Evolutionary conservation across 2,329 filamentous ascomycete species (phyloP).

Genomic region (Pseudocercospora pini-densiflorae): DNA sequence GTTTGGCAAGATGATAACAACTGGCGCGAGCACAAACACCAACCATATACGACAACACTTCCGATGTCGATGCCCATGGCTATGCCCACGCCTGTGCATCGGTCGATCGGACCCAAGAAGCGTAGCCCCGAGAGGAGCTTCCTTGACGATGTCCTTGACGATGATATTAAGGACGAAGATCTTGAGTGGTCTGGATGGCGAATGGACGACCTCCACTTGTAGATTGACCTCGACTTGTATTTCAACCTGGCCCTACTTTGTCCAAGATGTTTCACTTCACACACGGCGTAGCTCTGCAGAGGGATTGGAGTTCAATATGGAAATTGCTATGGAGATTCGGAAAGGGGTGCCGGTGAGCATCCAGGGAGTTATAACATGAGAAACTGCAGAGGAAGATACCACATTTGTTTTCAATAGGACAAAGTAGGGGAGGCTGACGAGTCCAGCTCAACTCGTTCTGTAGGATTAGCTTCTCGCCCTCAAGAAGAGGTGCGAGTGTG

Average conservation of each 20-base stretch:
- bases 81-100: conserved; percentile 5
- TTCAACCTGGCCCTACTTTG: conserved; percentile 17
- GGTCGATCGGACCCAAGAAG: conserved; percentile 23
- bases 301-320: conserved; percentile 10
- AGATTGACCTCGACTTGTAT: conserved; percentile 16
- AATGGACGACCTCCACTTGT: conserved; percentile 43
- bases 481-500: conserved; percentile 20
- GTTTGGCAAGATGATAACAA: conserved; percentile 53
- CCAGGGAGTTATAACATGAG: conserved; percentile 19
- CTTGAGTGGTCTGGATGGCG: conserved; percentile 96
- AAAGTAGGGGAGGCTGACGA: conserved; percentile 21
- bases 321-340: conserved; percentile 16
- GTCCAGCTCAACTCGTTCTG: conserved; percentile 10
- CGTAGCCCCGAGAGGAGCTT: conserved; percentile 31
- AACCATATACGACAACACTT: conserved; percentile 26
- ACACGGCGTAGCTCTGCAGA: conserved; percentile 25
- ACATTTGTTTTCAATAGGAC: conserved; percentile 25
- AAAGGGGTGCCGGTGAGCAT: conserved; percentile 23
- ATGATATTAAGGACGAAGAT: conserved; percentile 62
- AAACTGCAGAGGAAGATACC: conserved; percentile 31
- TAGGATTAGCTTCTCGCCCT: conserved; percentile 22
- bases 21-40: conserved; percentile 52
- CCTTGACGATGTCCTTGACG: conserved; percentile 42
- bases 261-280: conserved; percentile 26
- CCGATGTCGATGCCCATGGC: conserved; percentile 5